Conservation (phyloP, 768 basidiomycete species). For the Phlebiopsis flavidoalba region DNA sequence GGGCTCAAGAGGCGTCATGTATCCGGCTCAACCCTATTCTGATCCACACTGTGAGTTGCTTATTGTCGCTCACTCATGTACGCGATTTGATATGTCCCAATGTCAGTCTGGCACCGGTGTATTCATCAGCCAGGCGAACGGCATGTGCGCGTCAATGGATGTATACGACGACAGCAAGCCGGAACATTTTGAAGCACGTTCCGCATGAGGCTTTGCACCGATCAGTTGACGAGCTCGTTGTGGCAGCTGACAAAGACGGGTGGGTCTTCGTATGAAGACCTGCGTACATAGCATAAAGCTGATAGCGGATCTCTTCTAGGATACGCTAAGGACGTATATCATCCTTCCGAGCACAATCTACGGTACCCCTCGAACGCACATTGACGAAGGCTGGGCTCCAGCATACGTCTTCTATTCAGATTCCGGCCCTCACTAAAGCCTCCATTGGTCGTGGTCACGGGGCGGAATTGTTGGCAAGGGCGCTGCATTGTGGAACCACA, state of each 20-base stretch:
- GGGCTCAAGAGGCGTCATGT: conserved; percentile 46
- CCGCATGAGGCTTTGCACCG: conserved; percentile 41
- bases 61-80: not conserved
- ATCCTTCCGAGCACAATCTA: conserved; percentile 54
- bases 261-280: conserved; percentile 10
- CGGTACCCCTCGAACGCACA: conserved; percentile 42
- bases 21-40: conserved; percentile 38
- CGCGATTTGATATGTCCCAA: not conserved
- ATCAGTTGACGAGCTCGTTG: conserved; percentile 41
- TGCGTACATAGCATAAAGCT: conserved; percentile 33
- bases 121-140: conserved; percentile 31
- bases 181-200: conserved; percentile 37
- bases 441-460: conserved; percentile 39
- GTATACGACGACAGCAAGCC: conserved; percentile 46
- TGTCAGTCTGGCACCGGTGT: conserved; percentile 25
- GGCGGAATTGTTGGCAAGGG: conserved; percentile 54
- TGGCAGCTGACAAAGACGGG: conserved; percentile 45
- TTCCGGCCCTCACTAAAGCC: conserved; percentile 41
- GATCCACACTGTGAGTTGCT: conserved; percentile 45
- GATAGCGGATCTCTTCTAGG: conserved; percentile 38
- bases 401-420: conserved; percentile 46
- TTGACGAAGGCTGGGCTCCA: conserved; percentile 47
- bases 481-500: conserved; percentile 53
- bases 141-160: conserved; percentile 28
- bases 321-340: conserved; percentile 46